These are phyloP conservation scores for Mycosphaerella arachidis DNA, from an alignment of 2,329 filamentous ascomycete genomes.

Conservation along the genomic window DNA sequence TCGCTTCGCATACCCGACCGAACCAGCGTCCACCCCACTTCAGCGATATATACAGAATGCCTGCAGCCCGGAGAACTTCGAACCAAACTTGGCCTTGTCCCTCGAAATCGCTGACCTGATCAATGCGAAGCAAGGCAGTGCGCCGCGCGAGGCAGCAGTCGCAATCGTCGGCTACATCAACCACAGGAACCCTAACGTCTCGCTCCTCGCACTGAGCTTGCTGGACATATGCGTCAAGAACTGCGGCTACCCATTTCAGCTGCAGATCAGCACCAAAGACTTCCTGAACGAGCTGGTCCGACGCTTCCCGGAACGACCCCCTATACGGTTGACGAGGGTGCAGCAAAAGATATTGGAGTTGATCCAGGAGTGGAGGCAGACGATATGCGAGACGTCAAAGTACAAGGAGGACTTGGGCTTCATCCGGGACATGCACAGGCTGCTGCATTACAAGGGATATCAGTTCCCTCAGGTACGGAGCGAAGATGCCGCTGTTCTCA, in stretches of 20 bases:
- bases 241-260: slow-evolving; percentile 97
- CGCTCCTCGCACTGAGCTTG: slow-evolving; percentile 78
- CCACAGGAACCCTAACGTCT: slow-evolving; percentile 93
- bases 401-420: slow-evolving; percentile 97
- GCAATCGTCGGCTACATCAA: slow-evolving; percentile 94
- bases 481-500: slow-evolving; percentile 93
- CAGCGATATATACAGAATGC: slow-evolving; percentile 95
- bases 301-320: slow-evolving; percentile 89
- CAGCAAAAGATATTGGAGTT: slow-evolving; percentile 90
- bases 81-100: slow-evolving; percentile 92
- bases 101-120: slow-evolving; percentile 95
- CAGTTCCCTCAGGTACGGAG: slow-evolving; percentile 85
- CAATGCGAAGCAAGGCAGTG: slow-evolving; percentile 94
- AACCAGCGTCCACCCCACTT: slow-evolving; percentile 76
- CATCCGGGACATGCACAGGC: slow-evolving; percentile 93
- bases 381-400: slow-evolving; percentile 94
- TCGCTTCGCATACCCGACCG: slow-evolving; percentile 79
- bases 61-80: slow-evolving; percentile 95
- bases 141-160: slow-evolving; percentile 89
- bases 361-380: slow-evolving; percentile 97
- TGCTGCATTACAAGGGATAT: slow-evolving; percentile 96
- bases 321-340: slow-evolving; percentile 77
- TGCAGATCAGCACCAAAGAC: slow-evolving; percentile 97
- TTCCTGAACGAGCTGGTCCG: slow-evolving; percentile 97
- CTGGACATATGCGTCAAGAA: slow-evolving; percentile 99